Evolutionary conservation across 2,329 filamentous ascomycete genomes (phyloP), one percentile per base, ranked within the genome.

Genomic region (Fusarium napiforme): DNA sequence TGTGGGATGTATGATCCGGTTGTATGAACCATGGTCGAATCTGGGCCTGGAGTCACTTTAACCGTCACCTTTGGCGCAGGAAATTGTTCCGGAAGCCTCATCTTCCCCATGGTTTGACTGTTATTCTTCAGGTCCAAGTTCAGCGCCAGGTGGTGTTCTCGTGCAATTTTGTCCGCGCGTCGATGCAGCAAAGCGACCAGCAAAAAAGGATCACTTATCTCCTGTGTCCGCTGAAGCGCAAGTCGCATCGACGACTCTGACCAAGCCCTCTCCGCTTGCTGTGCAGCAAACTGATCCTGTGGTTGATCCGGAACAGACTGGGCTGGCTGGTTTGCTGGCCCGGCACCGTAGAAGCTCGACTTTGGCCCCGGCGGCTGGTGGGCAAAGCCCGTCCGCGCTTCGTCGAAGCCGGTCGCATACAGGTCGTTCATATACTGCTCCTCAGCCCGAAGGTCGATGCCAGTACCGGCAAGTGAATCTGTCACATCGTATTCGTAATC

Each of bases 401-500:
- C 85, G 30, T 85, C 84, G 67, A 85, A 86, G 14, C 86, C 78
- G 39, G 81, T 86, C 49, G 89, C 88, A 78, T 91, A 92, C 64
- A 90, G 85, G 67, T 90, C 91, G 49, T 93, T 91, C 81, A 96
- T 87, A 74, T 91, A 93, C 76, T 95, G 93, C 78, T 97, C 94
- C 81, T 97, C 95, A 73, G 94, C 94, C 66, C 92, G 91, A 52
- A 97, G 83, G 84, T 97, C 93, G 72, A 98, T 94, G 56, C 94
- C 95, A 21, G 94, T 96, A 23, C 93, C 93, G 23, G 92, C 92
- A 61, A 97, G 83, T 57, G 95, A 93, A 83, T 98, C 95, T 73
- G 92, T 93, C 50, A 95, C 88, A 77, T 97, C 94, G 76, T 95
- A 90, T 64, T 89, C 85, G 63, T 87, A 86, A 61, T 88, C 87